These are phyloP conservation scores for Aspergillus quadrilineatus DNA, from an alignment of 2,329 filamentous ascomycete genomes.

Conservation along the genomic window DNA sequence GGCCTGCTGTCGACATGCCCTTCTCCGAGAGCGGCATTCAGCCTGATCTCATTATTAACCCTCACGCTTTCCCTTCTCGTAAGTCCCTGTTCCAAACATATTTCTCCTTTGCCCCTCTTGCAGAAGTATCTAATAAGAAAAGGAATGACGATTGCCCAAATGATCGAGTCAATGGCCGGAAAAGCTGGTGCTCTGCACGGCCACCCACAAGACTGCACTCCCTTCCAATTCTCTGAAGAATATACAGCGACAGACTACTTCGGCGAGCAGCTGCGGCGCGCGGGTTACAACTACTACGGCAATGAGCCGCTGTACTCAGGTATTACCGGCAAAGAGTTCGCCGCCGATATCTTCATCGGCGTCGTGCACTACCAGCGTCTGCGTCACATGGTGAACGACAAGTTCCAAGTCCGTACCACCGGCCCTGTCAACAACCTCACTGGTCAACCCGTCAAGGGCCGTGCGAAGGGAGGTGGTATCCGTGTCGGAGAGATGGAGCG, in stretches of 20 bases:
- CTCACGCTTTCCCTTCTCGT: conserved; percentile 96
- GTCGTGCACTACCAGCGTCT: conserved; percentile 98
- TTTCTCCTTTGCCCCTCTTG: not conserved
- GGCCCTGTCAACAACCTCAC: conserved; percentile 88
- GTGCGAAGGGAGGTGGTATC: conserved; percentile 95
- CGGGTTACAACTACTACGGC: conserved; percentile 96
- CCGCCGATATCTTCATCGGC: conserved; percentile 93
- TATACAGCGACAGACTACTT: conserved; percentile 93
- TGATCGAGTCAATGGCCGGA: conserved; percentile 92
- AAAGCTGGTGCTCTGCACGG: conserved; percentile 94
- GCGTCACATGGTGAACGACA: conserved; percentile 99
- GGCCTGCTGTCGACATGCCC: conserved; percentile 90
- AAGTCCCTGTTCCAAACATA: conserved; percentile 17
- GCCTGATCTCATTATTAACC: conserved; percentile 98
- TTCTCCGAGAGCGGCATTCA: conserved; percentile 96
- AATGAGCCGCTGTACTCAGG: conserved; percentile 99
- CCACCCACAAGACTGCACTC: conserved; percentile 91
- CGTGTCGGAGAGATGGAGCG: conserved; percentile 99
- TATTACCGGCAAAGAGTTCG: conserved; percentile 90
- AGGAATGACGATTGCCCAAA: conserved; percentile 98
- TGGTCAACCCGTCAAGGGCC: conserved; percentile 93
- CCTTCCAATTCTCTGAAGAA: conserved; percentile 90
- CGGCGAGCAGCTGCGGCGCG: conserved; percentile 89
- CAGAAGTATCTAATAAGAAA: conserved; percentile 7
- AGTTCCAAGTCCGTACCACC: conserved; percentile 96